Conservation (phyloP, 805 yeast genomes). For the Candida mattraensis region DNA sequence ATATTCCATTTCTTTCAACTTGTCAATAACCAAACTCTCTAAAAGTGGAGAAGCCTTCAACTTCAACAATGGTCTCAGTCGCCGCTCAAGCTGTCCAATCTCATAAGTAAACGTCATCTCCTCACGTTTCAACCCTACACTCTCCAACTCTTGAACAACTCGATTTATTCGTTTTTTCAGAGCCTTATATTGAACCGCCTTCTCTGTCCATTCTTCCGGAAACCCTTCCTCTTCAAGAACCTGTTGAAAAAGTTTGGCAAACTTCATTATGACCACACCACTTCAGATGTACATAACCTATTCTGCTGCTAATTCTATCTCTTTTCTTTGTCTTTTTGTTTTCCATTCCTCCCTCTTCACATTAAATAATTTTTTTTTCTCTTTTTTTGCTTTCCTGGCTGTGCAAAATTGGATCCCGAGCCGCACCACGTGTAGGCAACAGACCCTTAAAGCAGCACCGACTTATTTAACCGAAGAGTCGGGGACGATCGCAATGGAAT, state of each 20-base stretch:
- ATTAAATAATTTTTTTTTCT: too few species aligned
- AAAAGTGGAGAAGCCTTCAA: conserved; percentile 26
- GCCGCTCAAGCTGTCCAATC: conserved; percentile 17
- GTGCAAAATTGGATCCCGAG: too few species aligned
- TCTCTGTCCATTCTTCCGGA: conserved; percentile 66
- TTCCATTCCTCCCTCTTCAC: too few species aligned
- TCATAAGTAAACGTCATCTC: conserved; percentile 28
- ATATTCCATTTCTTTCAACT: conserved; percentile 20
- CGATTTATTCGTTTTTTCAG: conserved; percentile 64
- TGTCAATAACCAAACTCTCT: conserved; percentile 18
- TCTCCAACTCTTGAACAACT: conserved; percentile 62
- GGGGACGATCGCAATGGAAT: too few species aligned
- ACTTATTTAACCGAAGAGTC: background rate
- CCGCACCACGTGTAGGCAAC: too few species aligned
- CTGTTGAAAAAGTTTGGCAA: conserved; percentile 70
- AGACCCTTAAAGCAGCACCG: conserved; percentile 1
- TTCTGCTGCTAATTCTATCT: too few species aligned
- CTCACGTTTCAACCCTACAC: conserved; percentile 56
- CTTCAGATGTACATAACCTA: too few species aligned
- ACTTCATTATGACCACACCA: conserved; percentile 68
- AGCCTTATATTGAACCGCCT: conserved; percentile 71
- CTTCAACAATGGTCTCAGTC: conserved; percentile 24
- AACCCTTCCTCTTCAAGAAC: conserved; percentile 57
- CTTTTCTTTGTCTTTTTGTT: too few species aligned
- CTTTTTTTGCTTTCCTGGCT: too few species aligned